Base-by-base conservation (phyloP, 2,329 filamentous ascomycete species). In the Apiospora koreana region DNA sequence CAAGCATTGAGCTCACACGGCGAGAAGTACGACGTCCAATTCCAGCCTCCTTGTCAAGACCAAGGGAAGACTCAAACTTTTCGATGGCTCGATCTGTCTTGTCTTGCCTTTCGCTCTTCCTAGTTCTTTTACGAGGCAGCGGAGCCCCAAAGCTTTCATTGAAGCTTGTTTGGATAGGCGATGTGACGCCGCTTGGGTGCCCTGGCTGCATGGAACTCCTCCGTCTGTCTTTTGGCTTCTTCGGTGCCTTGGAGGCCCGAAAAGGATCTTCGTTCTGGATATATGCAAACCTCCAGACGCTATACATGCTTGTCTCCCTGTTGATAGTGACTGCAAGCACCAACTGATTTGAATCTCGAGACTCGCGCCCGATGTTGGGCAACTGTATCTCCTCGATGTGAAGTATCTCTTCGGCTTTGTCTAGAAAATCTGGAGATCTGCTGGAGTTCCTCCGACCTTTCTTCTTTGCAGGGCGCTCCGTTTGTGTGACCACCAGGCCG, bases 1-100 rank as follows among this genome's bases (percentile, higher is more conserved):
- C 95, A 68, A 98, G 86, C 82, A 97, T 88, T 21, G 95, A 98
- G 83, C 96, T 99, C 35, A 98, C 92, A 67, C 96, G 89, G 58
- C 96, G 90, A 23, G 89, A 92, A 72, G 89, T 89, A 71, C 89
- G 85, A 68, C 89, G 83, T 0, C 86, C 86, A 16, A 85, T 84
- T 21, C 86, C 84, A n/a, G 80, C 78, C 14, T 83, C 85, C 69
- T 86, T 87, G 70, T 94, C 92, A 54, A 92, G 88, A 69, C 93
- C 92, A n/a, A 95, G 81, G 0, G 92, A 89, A 2, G 92, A 87
- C 3, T 91, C 92, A 58, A 94, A 84, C 71, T 86, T 85, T 73
- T 93, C 91, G 54, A 89, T 78, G 0, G 86, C 82, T 69, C 85
- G 87, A 41, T 88, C 78, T 10, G 72, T 80, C 74, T 72, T 81